These are phyloP conservation scores for Marvania coccoides DNA, from an alignment of 139 green algal species.

Conservation along the genomic window DNA sequence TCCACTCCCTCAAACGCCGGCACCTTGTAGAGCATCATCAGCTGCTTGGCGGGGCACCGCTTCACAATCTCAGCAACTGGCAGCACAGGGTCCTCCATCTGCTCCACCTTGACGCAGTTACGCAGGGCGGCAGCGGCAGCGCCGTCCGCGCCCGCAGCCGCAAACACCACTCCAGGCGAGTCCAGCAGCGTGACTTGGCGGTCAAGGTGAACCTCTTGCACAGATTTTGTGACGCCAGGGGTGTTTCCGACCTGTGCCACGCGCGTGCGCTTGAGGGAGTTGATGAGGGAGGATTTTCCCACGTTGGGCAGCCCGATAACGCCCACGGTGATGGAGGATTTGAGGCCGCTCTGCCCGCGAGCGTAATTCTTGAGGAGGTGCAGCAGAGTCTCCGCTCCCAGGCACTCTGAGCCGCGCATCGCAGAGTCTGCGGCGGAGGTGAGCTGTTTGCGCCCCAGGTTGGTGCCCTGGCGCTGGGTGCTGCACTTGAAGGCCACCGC, in stretches of 20 bases:
- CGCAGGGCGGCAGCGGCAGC: slow-evolving; percentile 66
- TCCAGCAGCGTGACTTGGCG: slow-evolving; percentile 92
- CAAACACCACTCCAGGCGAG: slow-evolving; percentile 80
- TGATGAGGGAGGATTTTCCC: slow-evolving; percentile 95
- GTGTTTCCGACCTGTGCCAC: slow-evolving; percentile 79
- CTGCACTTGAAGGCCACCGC: slow-evolving; percentile 93
- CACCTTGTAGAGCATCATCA: slow-evolving; percentile 89
- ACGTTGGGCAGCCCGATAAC: slow-evolving; percentile 97
- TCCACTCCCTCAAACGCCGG: slow-evolving; percentile 51
- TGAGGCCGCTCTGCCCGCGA: slow-evolving; percentile 60
- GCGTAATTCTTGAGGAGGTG: slow-evolving; percentile 99
- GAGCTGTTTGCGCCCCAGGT: slow-evolving; percentile 2
- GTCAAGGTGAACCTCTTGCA: slow-evolving; percentile 94
- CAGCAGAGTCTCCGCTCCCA: slow-evolving; percentile 84
- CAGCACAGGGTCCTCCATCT: slow-evolving; percentile 63
- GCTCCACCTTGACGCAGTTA: slow-evolving; percentile 87
- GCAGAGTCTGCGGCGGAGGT: background rate
- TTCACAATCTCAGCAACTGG: slow-evolving; percentile 77
- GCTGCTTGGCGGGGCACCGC: slow-evolving; percentile 69
- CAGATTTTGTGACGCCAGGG: slow-evolving; percentile 73
- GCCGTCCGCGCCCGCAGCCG: slow-evolving; percentile 38
- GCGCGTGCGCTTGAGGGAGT: slow-evolving; percentile 84
- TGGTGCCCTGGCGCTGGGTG: slow-evolving; percentile 71
- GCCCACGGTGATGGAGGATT: slow-evolving; percentile 93
- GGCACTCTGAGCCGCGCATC: slow-evolving; percentile 28